Evolutionary conservation across 495 filamentous ascomycete genomes (phyloP).

Genomic region (Daldinia vernicosa): DNA sequence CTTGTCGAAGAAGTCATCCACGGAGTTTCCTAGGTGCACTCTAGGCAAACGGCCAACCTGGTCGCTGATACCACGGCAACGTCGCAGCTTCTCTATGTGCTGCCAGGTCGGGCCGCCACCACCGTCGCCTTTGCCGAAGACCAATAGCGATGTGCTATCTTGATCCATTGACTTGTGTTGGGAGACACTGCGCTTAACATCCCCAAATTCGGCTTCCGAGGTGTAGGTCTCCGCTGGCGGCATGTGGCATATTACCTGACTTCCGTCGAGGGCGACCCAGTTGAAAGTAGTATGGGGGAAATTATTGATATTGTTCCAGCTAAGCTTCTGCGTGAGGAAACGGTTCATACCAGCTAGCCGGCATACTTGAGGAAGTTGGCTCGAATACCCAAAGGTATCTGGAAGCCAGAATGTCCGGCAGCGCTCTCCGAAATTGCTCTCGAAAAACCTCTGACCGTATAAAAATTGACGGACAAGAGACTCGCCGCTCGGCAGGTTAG

Average conservation of each 20-base stretch:
- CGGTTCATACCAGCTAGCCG: slow-evolving; percentile 91
- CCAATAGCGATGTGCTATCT: slow-evolving; percentile 84
- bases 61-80: slow-evolving; percentile 94
- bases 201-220: slow-evolving; percentile 91
- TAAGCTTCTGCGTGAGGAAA: slow-evolving; percentile 96
- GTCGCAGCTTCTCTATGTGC: slow-evolving; percentile 91
- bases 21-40: slow-evolving; percentile 87
- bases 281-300: slow-evolving; percentile 99
- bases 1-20: slow-evolving; percentile 94
- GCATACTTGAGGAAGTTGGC: slow-evolving; percentile 91
- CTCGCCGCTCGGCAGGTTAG: slow-evolving; percentile 95
- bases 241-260: slow-evolving; percentile 98
- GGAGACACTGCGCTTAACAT: slow-evolving; percentile 87
- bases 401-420: slow-evolving; percentile 95
- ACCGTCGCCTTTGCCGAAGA: slow-evolving; percentile 96
- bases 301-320: slow-evolving; percentile 96
- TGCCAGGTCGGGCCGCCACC: slow-evolving; percentile 95
- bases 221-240: slow-evolving; percentile 94
- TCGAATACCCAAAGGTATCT: slow-evolving; percentile 97
- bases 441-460: slow-evolving; percentile 92
- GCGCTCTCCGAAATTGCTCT: slow-evolving; percentile 90
- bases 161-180: slow-evolving; percentile 96
- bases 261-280: slow-evolving; percentile 94
- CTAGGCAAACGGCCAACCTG: slow-evolving; percentile 82
- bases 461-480: slow-evolving; percentile 95